Evolutionary conservation across 169 alveolate species (phyloP).

Genomic region (Plasmodium falciparum): DNA sequence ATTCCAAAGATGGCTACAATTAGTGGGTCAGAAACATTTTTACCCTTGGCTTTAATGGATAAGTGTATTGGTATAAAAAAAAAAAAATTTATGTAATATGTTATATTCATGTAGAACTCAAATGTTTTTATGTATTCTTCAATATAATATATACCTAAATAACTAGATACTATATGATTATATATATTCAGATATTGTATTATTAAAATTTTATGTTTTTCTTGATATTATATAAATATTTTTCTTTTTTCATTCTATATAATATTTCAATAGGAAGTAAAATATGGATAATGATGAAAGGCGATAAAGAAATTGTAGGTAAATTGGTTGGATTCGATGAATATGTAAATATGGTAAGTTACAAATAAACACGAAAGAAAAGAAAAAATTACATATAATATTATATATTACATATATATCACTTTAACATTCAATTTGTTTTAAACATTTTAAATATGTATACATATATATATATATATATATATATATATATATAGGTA

Average conservation of each 20-base stretch:
- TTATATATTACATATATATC: background rate
- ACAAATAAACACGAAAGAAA: background rate
- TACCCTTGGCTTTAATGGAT: constrained; percentile 95
- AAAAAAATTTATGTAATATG: background rate
- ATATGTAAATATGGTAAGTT: constrained; percentile 92
- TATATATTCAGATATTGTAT: no score
- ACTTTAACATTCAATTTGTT: background rate
- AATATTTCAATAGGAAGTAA: constrained; percentile 86
- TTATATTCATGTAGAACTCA: no score
- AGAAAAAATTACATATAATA: background rate
- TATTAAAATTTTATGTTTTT: no score
- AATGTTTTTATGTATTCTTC: no score
- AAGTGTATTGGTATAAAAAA: constrained; percentile 88
- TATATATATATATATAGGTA: constrained; percentile 78
- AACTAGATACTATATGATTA: no score
- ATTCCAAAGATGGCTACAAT: constrained; percentile 81
- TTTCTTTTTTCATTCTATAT: background rate
- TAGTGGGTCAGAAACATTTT: constrained; percentile 84
- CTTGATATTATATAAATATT: no score
- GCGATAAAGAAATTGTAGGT: constrained; percentile 91
- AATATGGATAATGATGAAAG: constrained; percentile 92
- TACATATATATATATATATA: no score
- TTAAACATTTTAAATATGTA: background rate
- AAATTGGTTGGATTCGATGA: constrained; percentile 95
- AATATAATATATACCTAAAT: no score